A percentile compares a stretch with the other conserved stretches of the same genome.
Conservation (phyloP, 2,329 filamentous ascomycete species). For the Talaromyces islandicus region DNA sequence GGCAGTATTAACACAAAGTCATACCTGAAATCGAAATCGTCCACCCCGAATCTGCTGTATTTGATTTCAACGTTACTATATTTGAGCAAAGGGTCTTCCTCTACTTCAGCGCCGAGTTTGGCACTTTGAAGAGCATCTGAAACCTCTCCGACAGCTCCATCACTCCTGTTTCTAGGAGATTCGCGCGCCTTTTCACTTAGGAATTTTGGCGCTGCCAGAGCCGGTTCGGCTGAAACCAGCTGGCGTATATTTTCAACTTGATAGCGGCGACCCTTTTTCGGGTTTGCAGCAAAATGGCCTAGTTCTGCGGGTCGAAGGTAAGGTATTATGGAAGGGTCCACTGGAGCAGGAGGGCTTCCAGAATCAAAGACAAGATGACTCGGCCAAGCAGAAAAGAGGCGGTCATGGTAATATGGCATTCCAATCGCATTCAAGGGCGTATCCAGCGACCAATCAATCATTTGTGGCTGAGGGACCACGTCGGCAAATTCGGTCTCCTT, state of each 20-base stretch:
- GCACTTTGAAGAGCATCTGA: conserved; percentile 61
- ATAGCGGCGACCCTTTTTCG: conserved; percentile 67
- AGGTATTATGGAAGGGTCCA: conserved; percentile 65
- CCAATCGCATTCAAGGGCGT: conserved; percentile 79
- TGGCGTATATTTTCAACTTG: conserved; percentile 74
- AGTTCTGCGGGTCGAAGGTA: conserved; percentile 67
- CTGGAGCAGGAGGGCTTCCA: conserved; percentile 70
- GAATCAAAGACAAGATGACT: conserved; percentile 77
- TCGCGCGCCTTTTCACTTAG: conserved; percentile 87
- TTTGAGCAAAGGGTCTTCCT: conserved; percentile 76
- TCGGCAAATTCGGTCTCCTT: conserved; percentile 74
- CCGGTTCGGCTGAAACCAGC: conserved; percentile 53
- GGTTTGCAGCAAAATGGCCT: conserved; percentile 72
- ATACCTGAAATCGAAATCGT: conserved; percentile 97
- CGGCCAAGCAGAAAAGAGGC: conserved; percentile 83
- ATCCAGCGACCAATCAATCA: conserved; percentile 65
- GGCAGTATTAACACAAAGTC: conserved; percentile 47
- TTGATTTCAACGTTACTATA: conserved; percentile 97
- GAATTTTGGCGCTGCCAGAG: conserved; percentile 76
- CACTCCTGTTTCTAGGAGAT: conserved; percentile 34
- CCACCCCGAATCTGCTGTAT: conserved; percentile 98
- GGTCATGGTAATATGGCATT: conserved; percentile 88
- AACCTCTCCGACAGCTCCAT: conserved; percentile 47
- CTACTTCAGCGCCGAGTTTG: conserved; percentile 64
- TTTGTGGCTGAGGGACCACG: conserved; percentile 54